A percentile compares a stretch with the other conserved stretches of the same genome.
phyloP scores from a whole-genome alignment of 2,329 filamentous ascomycete species.

The Beauveria sp. region DNA sequence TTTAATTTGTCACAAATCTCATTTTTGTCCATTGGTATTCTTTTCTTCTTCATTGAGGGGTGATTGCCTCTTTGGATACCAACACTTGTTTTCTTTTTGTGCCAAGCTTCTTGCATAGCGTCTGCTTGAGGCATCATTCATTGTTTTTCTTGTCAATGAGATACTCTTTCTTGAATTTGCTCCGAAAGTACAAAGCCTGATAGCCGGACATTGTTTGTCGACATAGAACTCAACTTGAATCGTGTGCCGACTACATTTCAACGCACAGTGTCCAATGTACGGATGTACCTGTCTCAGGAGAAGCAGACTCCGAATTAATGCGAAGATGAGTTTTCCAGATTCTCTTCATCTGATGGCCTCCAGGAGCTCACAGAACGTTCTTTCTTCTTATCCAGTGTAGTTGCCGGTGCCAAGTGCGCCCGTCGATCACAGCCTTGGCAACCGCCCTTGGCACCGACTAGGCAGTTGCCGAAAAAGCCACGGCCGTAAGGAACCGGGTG shows the following conservation, averaged over 20 bases:
- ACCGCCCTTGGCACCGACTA: neutral
- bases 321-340: too few relatives aligned
- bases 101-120: neutral
- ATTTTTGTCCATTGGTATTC: neutral
- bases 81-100: neutral
- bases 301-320: too few relatives aligned
- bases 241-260: neutral
- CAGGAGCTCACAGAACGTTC: too few relatives aligned
- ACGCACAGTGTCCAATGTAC: too few relatives aligned
- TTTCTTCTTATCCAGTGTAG: too few relatives aligned
- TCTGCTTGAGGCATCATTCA: neutral
- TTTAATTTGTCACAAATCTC: neutral
- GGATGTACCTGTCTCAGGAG: too few relatives aligned
- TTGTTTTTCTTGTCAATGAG: neutral
- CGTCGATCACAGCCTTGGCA: too few relatives aligned
- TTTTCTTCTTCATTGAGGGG: neutral
- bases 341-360: too few relatives aligned
- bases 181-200: neutral
- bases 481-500: neutral
- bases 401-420: too few relatives aligned
- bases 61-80: neutral
- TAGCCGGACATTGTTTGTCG: neutral
- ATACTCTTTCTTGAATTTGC: neutral
- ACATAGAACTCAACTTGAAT: neutral
- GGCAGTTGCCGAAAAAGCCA: too few relatives aligned